Percentiles rank a stretch among this genome's conserved stretches.
phyloP scores from a whole-genome alignment of 2,329 filamentous ascomycete genomes.

The Sporothrix variecibatus region DNA sequence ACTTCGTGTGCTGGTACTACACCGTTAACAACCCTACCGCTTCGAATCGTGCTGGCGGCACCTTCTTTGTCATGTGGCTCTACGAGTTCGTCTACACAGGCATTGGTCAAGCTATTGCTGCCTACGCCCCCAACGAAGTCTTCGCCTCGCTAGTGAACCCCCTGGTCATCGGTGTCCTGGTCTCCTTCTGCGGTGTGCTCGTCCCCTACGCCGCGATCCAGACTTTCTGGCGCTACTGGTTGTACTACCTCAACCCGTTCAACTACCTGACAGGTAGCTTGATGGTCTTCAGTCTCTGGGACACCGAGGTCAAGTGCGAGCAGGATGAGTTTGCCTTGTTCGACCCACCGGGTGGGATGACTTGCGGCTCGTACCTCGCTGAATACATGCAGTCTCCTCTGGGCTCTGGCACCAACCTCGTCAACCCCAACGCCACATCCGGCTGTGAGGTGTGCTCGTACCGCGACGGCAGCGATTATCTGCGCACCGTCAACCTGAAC shows the following conservation, averaged over 20 bases:
- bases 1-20: constrained; percentile 60
- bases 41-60: constrained; percentile 77
- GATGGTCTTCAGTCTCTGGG: constrained; percentile 55
- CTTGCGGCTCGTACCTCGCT: constrained; percentile 59
- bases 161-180: constrained; percentile 78
- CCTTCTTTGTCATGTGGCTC: constrained; percentile 77
- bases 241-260: constrained; percentile 82
- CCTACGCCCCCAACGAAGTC: constrained; percentile 62
- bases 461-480: constrained; percentile 58
- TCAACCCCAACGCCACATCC: constrained; percentile 55
- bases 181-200: constrained; percentile 84
- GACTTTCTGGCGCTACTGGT: constrained; percentile 74
- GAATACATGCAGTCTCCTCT: constrained; percentile 56
- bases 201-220: constrained; percentile 78
- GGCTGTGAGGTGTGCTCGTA: constrained; percentile 62
- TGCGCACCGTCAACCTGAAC: constrained; percentile 59
- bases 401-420: constrained; percentile 50
- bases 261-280: constrained; percentile 64
- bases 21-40: constrained; percentile 61
- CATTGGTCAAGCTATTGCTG: constrained; percentile 73
- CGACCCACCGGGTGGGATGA: constrained; percentile 51
- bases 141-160: constrained; percentile 81
- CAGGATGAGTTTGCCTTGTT: constrained; percentile 54
- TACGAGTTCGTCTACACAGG: constrained; percentile 84
- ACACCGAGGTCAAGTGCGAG: constrained; percentile 48